Conservation (phyloP, 1,284 basidiomycete genomes). For the Exobasidium cylindrosporum region DNA sequence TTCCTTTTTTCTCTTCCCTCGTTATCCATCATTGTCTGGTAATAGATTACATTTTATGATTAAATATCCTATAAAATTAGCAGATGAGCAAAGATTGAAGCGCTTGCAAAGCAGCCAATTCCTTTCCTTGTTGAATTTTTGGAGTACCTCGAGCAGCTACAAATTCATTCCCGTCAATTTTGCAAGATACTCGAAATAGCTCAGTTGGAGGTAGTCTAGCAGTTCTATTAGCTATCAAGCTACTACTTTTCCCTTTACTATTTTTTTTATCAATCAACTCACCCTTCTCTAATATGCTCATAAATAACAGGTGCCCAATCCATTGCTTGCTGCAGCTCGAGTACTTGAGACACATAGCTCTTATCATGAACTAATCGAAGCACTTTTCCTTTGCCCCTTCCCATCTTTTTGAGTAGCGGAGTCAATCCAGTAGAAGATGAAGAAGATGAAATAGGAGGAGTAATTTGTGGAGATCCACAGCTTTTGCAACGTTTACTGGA, state of each 20-base stretch:
- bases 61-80: too few species aligned
- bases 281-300: background rate
- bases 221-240: too few species aligned
- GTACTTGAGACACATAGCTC: background rate
- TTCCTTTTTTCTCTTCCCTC: background rate
- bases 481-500: background rate
- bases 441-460: background rate
- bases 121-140: background rate
- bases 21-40: too few species aligned
- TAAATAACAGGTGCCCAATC: background rate
- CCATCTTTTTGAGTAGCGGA: background rate
- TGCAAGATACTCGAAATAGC: background rate
- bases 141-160: background rate
- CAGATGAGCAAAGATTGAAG: background rate
- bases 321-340: background rate
- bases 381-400: background rate
- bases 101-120: background rate
- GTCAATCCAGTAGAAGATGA: background rate
- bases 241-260: too few species aligned
- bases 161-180: background rate
- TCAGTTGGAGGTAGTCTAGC: background rate
- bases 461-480: background rate
- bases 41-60: background rate
- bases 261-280: too few species aligned
- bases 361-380: background rate